Base-by-base conservation (phyloP, 192 early-diverging fungal genomes). In the Entomortierella beljakovae region DNA sequence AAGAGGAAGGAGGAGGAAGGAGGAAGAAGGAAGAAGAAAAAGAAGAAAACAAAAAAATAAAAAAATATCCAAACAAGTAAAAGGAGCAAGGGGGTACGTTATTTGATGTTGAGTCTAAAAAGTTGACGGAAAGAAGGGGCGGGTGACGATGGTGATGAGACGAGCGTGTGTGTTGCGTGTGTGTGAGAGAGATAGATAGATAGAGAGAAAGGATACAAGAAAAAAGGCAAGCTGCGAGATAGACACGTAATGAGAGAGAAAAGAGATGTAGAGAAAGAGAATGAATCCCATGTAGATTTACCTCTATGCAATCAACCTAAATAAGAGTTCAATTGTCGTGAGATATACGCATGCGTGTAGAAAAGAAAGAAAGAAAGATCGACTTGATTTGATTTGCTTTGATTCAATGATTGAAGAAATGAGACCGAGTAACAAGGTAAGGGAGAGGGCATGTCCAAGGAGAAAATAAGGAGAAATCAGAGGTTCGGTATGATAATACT, bases 1-100 rank as follows among this genome's bases (percentile, higher is more conserved):
- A 32, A 33, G 61, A 20, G 51, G 23, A 43, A 61, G 43, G 2
- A 26, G 43, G 28, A 54, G 54, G 5, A 50, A 50, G 61, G 31
- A 50, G 48, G 18, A 51, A 40, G 28, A 32, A 29, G 22, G 58
- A 46, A 10, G 37, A 37, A 26, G 40, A 43, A 7, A 6, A 37
- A 13, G 58, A 43, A 38, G 5, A 38, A 43, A 23, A 46, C 6
- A 4, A 43, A 46, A 13, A 23, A 46, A 26, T 2, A 43, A 46
- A 13, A 13, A 43, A 18, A 46, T 11, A 26, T 3, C 42, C 11
- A 46, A 23, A 61, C 42, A 43, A 61, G 35, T 10, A 31, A 35
- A 23, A 33, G 22, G 33, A 54, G 50, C 28, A 33, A 62, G 32
- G 33, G 22, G 32, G 55, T 31, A 31, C 33, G 28, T 35, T 35